Base-by-base conservation (phyloP, 768 basidiomycete species). In the Lactarius quietus region DNA sequence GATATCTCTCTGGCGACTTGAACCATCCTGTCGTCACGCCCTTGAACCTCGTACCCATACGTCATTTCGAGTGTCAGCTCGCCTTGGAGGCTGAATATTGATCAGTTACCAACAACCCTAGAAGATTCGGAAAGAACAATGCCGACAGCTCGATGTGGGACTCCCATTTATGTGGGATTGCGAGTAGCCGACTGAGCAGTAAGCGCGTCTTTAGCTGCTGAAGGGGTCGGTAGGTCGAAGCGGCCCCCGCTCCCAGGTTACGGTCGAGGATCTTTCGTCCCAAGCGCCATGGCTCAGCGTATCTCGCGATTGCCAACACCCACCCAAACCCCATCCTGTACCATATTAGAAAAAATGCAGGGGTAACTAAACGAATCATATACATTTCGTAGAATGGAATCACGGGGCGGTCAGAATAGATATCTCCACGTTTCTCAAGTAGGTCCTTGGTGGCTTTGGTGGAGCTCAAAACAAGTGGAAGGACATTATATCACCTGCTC, bases 401-500 rank as follows among this genome's bases (percentile, higher is more conserved):
- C 18, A 12, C 31, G 28, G 63, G 54, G 0, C 67, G 59, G 41
- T 58, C 63, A 17, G 59, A 65, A 23, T 54, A 68, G 5, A 57
- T 82, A n/a, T 78, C 70, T 59, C 84, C 80, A 57, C 83, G 78
- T 70, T 79, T 33, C 33, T 33, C 33, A 33, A 33, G 74, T 26
- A 87, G 73, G 59, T 81, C 83, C 12, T 76, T 76, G 38, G 78
- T 77, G 7, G 77, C 79, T 64, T 79, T 75, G 66, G 75, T 62
- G 59, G 79, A 79, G 71, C 81, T 84, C 39, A 86, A 72, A 60
- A 87, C 73, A 55, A 86, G 43, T 72, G 72, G 33, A 79, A 61
- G 62, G 53, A 38, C 7, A 65, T 3, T 10, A 33, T 20, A 28
- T 63, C 29, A n/a, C 29, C 62, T 53, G 36, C 1, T 1, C 14